Percentiles rank a stretch among this genome's conserved stretches.
phyloP scores from a whole-genome alignment of 2,329 filamentous ascomycete species.

The Didymosphaeria variabile region DNA sequence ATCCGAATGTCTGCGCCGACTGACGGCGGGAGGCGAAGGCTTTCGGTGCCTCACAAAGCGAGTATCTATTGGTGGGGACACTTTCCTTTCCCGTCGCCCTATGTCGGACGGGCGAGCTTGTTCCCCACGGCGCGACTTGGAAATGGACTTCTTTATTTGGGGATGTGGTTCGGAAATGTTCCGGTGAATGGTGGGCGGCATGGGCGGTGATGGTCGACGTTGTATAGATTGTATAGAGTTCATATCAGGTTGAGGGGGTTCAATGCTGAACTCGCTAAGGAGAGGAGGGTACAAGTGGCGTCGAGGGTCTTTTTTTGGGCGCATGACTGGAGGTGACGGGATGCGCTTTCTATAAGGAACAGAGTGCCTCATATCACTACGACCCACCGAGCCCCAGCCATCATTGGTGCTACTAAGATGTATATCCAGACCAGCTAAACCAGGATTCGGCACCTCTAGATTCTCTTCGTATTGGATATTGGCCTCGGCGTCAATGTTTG shows the following conservation, averaged over 20 bases:
- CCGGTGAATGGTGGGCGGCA: not conserved
- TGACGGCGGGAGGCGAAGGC: not conserved
- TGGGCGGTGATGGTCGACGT: not conserved
- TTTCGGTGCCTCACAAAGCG: not conserved
- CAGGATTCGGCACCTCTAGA: too few relatives aligned
- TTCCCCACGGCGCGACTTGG: not conserved
- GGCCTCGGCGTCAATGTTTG: too few relatives aligned
- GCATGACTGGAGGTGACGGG: too few relatives aligned
- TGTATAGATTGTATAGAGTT: not conserved
- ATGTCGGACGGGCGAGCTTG: not conserved
- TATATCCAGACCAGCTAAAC: not conserved
- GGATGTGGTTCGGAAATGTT: not conserved
- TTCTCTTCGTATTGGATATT: too few relatives aligned
- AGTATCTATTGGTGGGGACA: not conserved
- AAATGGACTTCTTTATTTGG: not conserved
- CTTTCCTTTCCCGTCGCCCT: too few relatives aligned
- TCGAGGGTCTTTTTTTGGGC: too few relatives aligned
- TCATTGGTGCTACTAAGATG: not conserved
- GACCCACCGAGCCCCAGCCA: not conserved
- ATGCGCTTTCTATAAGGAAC: too few relatives aligned
- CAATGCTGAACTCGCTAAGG: too few relatives aligned
- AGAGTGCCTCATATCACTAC: too few relatives aligned
- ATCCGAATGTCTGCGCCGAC: conserved; percentile 6
- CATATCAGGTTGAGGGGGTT: too few relatives aligned
- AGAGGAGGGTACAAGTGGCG: too few relatives aligned